Percentiles rank a stretch among this genome's conserved stretches.
phyloP scores from a whole-genome alignment of 2,329 filamentous ascomycete species.

The Calonectria fujianensis region DNA sequence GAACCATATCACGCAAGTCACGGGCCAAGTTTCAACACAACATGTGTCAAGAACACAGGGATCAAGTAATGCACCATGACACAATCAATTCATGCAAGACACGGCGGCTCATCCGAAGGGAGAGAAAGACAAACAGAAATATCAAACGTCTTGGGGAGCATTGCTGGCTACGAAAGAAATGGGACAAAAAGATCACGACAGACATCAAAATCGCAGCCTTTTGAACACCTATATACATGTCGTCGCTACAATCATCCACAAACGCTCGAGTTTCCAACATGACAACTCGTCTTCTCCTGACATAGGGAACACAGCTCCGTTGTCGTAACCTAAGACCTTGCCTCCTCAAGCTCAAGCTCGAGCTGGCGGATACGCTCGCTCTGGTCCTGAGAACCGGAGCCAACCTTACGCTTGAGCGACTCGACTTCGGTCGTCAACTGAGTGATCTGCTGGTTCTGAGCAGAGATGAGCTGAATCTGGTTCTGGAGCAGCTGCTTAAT shows the following conservation, averaged over 20 bases:
- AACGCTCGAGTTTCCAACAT: constrained; percentile 43
- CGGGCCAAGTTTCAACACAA: background rate
- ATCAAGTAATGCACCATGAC: no score
- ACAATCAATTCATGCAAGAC: background rate
- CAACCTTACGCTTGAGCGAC: constrained; percentile 85
- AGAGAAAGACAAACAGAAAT: background rate
- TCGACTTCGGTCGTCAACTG: constrained; percentile 84
- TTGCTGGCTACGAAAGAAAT: constrained; percentile 15
- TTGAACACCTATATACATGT: constrained; percentile 55
- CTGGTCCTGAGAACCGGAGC: constrained; percentile 74
- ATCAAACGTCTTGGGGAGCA: background rate
- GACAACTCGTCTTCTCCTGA: constrained; percentile 18
- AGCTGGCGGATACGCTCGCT: constrained; percentile 80
- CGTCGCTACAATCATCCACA: constrained; percentile 50
- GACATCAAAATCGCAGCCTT: constrained; percentile 51
- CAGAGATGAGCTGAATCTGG: constrained; percentile 85
- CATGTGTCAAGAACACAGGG: background rate
- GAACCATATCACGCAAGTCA: background rate
- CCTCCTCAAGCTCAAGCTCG: constrained; percentile 80
- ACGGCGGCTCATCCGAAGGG: background rate
- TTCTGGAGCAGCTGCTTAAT: constrained; percentile 86
- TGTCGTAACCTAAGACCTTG: constrained; percentile 68
- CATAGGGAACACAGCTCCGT: constrained; percentile 32
- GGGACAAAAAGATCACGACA: constrained; percentile 30
- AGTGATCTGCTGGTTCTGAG: constrained; percentile 85